Conservation (phyloP, 129 eudicot species). For the Flaveria brownii region DNA sequence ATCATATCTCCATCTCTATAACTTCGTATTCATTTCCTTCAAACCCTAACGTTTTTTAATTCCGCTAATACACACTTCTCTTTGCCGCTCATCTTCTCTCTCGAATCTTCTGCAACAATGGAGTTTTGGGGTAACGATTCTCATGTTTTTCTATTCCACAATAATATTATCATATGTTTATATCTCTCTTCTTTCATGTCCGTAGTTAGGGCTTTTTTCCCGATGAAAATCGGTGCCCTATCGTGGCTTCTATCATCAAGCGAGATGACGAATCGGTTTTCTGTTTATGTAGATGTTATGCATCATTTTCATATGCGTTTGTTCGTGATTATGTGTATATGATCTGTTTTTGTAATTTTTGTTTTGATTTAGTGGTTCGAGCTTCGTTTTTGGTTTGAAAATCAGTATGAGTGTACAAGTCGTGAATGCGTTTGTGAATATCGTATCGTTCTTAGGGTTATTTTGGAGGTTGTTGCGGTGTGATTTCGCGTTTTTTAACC, state of each 20-base stretch:
- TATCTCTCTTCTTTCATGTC: background rate
- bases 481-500: too few relatives aligned
- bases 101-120: constrained; percentile 43
- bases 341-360: background rate
- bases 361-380: background rate
- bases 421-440: background rate
- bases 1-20: constrained; percentile 39
- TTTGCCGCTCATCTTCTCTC: constrained; percentile 37
- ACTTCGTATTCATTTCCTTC: constrained; percentile 22
- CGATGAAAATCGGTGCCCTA: background rate
- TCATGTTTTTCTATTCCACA: background rate
- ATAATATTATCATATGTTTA: background rate
- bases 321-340: background rate
- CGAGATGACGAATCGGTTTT: background rate
- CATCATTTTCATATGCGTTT: background rate
- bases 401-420: background rate
- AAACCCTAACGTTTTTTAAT: constrained; percentile 32
- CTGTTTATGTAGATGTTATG: background rate
- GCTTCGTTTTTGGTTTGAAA: background rate
- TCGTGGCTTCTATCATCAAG: background rate
- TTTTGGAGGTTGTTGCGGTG: too few relatives aligned
- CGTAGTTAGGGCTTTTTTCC: background rate
- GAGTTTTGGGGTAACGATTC: constrained; percentile 70
- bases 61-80: constrained; percentile 24
- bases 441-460: too few relatives aligned